Base-by-base conservation (phyloP, 148 eudicot species). In the Dysphania ambrosioides region DNA sequence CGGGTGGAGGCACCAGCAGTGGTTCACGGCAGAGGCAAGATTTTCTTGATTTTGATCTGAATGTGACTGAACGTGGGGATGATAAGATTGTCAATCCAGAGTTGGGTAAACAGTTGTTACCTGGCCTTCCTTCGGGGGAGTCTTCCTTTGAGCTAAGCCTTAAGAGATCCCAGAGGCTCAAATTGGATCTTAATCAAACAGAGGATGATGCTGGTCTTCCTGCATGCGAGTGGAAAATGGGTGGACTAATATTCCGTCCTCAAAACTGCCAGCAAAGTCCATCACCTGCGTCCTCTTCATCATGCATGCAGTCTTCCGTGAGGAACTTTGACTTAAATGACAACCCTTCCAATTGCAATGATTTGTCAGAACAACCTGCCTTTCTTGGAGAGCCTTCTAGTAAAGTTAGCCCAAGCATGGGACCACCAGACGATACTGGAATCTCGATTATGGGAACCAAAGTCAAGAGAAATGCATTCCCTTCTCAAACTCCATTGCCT, bases 251-350 rank as follows among this genome's bases (percentile, higher is more conserved):
- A 16, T 68, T 78, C 19, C 85, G 58, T 4, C 74, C 77, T 55
- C 70, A 68, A 55, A 83, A 78, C 47, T 78, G 79, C 53, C 81
- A 79, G 23, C 83, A 69, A 4, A 83, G 76, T 70, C 85, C 83
- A 18, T 87, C 94, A 66, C 89, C 87, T 66, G 86, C 90, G 31
- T 85, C 90, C 0, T 88, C 97, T 31, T 86, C 96, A 41, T 85
- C 97, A 55, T 85, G 89, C 35, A 85, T 83, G 88, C 92, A 86
- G 70, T 87, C 91, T 70, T 41, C 87, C 19, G 34, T 79, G 67
- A 89, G 83, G 81, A 88, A 84, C 79, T 80, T 92, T 59, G 92
- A 92, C 83, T 83, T 95, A 68, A 95, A 95, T 74, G 97, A 88
- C 78, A 88, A 84, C 61, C 93, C 88, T 10, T 79, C 79, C 29